These are phyloP conservation scores for Funneliformis geosporum DNA, from an alignment of 192 early-diverging fungal genomes.

Conservation along the genomic window DNA sequence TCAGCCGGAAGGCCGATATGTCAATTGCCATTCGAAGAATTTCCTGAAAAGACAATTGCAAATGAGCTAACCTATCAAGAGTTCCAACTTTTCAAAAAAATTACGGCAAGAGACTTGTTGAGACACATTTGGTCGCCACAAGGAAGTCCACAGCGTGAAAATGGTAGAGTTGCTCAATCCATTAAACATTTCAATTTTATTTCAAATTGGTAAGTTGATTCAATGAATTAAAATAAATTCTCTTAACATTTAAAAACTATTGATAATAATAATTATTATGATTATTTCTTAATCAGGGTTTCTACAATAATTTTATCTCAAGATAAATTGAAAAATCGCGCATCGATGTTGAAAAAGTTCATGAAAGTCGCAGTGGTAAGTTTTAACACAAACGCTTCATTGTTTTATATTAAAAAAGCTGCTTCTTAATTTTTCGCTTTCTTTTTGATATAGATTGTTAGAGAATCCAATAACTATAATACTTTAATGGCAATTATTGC, in stretches of 20 bases:
- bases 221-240: too few relatives aligned
- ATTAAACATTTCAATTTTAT: constrained; percentile 72
- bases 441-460: constrained; percentile 50
- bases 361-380: constrained; percentile 68
- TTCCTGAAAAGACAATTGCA: constrained; percentile 59
- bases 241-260: too few relatives aligned
- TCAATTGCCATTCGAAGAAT: constrained; percentile 53
- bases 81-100: constrained; percentile 59
- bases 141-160: not conserved
- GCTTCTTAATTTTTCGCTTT: not conserved
- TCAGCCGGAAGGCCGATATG: not conserved
- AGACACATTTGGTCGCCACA: constrained; percentile 24
- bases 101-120: constrained; percentile 53
- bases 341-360: constrained; percentile 66
- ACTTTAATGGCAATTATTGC: constrained; percentile 75
- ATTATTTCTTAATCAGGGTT: constrained; percentile 75
- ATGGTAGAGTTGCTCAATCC: constrained; percentile 44
- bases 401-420: not conserved
- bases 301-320: constrained; percentile 66
- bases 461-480: constrained; percentile 72
- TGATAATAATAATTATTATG: constrained; percentile 50
- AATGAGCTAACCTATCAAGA: constrained; percentile 70
- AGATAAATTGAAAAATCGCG: constrained; percentile 60
- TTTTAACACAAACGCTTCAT: not conserved
- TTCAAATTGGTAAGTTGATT: constrained; percentile 66